phyloP scores from a whole-genome alignment of 1,139 yeast species.

The Yueomyces sp. region DNA sequence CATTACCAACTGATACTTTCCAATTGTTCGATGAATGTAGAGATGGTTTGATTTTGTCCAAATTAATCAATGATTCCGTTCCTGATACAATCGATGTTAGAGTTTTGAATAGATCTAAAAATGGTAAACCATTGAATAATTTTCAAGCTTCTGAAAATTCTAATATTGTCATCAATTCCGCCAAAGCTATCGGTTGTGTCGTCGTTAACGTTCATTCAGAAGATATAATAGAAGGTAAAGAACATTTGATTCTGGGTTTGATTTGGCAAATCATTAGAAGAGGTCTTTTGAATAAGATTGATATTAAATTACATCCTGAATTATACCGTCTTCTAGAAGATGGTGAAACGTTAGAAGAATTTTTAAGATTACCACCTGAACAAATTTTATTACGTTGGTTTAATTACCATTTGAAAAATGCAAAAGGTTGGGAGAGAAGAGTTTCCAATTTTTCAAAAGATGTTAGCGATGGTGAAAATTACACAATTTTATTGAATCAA shows the following conservation, averaged over 20 bases:
- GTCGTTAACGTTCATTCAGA: constrained; percentile 97
- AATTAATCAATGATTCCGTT: constrained; percentile 91
- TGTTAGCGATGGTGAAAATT: constrained; percentile 90
- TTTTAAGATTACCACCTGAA: constrained; percentile 92
- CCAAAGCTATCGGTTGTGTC: constrained; percentile 96
- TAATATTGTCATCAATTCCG: constrained; percentile 92
- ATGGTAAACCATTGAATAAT: constrained; percentile 74
- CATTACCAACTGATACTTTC: constrained; percentile 88
- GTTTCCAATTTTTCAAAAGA: constrained; percentile 80
- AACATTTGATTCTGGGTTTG: constrained; percentile 86
- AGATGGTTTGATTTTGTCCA: constrained; percentile 87
- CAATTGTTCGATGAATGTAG: constrained; percentile 94
- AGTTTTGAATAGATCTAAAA: constrained; percentile 79
- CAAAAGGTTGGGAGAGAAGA: constrained; percentile 68
- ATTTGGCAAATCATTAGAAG: constrained; percentile 98
- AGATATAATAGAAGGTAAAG: constrained; percentile 93
- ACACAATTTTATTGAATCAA: constrained; percentile 79
- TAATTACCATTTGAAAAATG: constrained; percentile 88
- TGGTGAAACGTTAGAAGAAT: constrained; percentile 94
- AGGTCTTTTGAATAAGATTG: constrained; percentile 88
- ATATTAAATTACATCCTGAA: constrained; percentile 93
- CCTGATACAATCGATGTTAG: constrained; percentile 98
- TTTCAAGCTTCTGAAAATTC: constrained; percentile 96
- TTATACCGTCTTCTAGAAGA: constrained; percentile 88
- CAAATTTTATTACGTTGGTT: constrained; percentile 95